Base-by-base conservation (phyloP, 1,284 basidiomycete species). In the Rhodotorula sp. region DNA sequence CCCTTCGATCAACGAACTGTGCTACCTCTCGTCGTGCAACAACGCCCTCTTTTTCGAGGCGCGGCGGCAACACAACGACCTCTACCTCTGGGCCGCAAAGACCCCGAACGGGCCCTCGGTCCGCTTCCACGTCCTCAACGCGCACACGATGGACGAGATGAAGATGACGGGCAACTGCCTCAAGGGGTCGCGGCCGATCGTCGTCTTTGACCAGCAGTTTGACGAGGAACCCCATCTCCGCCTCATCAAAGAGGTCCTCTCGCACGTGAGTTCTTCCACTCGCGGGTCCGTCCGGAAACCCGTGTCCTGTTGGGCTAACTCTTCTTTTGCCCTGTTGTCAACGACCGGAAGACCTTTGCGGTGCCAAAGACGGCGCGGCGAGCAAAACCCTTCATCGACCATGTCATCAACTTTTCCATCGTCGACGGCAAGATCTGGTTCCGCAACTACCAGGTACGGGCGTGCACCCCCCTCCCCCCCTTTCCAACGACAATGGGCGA, bases 81-180 rank as follows among this genome's bases (percentile, higher is more conserved):
- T 99, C 60, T 99, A 98, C 80, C 83, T 99, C 75, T 99, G 96
- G 96, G 90, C 94, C 26, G 88, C 91, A 30, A 95, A 98, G 81
- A 93, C 94, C 55, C 96, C 96, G 29, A 99, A 99, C 79, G 96
- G 96, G 3, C 96, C 96, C 12, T 93, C 90, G 77, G 89, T 95
- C 80, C 98, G 98, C 82, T 87, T 98, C 84, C 95, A 98, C 79
- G 93, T 98, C 29, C 94, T 98, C 82, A 99, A 99, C 81, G 86
- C 97, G 68, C 96, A 99, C 82, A 99, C 96, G 54, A 99, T 99
- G 96, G 96, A 99, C 83, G 96, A 99, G 82, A 85, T 99, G 77
- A 99, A 99, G 83, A 93, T 99, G 95, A 97, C 95, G 6, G 96
- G 96, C 33, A 99, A 99, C 81, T 99, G 96, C 81, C 83, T 99